These are phyloP conservation scores for Harrya chromipes DNA, from an alignment of 768 basidiomycete species.

Conservation along the genomic window DNA sequence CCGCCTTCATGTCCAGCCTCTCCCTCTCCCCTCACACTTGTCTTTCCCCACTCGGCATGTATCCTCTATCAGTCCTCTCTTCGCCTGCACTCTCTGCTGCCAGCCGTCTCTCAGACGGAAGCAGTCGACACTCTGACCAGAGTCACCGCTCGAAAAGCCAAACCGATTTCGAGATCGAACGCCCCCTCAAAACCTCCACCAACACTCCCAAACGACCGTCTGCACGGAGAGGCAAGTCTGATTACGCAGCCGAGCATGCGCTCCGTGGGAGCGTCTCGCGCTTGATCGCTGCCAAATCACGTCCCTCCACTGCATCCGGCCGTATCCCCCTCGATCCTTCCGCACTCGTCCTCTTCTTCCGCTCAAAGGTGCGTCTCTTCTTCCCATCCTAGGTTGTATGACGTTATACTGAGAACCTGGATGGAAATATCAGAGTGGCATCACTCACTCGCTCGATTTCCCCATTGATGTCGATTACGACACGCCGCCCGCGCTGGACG, in stretches of 20 bases:
- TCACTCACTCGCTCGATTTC: slow-evolving; percentile 78
- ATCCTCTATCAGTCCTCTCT: slow-evolving; percentile 28
- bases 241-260: slow-evolving; percentile 50
- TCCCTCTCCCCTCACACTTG: slow-evolving; percentile 10
- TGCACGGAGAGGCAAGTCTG: slow-evolving; percentile 35
- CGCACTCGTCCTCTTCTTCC: slow-evolving; percentile 70
- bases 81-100: slow-evolving; percentile 32
- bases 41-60: slow-evolving; percentile 21
- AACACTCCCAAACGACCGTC: slow-evolving; percentile 31
- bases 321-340: slow-evolving; percentile 68
- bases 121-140: slow-evolving; percentile 32
- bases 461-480: slow-evolving; percentile 75
- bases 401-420: background rate
- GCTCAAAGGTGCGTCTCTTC: slow-evolving; percentile 56
- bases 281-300: slow-evolving; percentile 56
- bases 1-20: slow-evolving; percentile 10
- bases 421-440: slow-evolving; percentile 52
- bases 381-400: background rate
- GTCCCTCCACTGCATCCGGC: slow-evolving; percentile 63
- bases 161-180: slow-evolving; percentile 68
- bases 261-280: slow-evolving; percentile 54
- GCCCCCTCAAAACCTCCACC: slow-evolving; percentile 37
- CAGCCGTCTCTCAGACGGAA: slow-evolving; percentile 40
- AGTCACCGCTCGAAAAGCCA: slow-evolving; percentile 40
- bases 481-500: slow-evolving; percentile 74